Evolutionary conservation across 148 eudicot genomes (phyloP), one percentile per base, ranked within the genome.

Genomic region (Pouteria glomerata): DNA sequence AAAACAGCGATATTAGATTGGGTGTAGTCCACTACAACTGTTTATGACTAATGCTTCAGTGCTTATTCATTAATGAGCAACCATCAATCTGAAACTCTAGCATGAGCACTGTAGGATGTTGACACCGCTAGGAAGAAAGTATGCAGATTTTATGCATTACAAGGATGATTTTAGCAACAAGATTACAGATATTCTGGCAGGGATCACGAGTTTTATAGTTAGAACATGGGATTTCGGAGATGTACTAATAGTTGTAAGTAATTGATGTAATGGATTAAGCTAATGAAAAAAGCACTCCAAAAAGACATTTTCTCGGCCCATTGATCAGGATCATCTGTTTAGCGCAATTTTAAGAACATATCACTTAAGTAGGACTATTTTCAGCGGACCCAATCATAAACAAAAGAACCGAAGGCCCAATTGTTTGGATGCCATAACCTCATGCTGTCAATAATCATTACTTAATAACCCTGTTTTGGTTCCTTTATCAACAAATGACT

Each of bases 381-480:
- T 42, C 81, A n/a, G 81, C 52, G 85, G 74, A 77, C 87, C 89
- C 62, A 87, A 77, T 63, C 90, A 86, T 30, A 89, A 83, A 24
- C 69, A 27, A 47, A 56, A 66, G 19, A 30, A 64, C 42, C 5
- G 33, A 24, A 63, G 51, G 51, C 13, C 30, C 45, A 23, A 10
- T 63, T 24, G 5, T 27, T 4, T 50, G 53, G 7, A 66, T 63
- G 51, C 30, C 29, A 41, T 42, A 64, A 64, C 29, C n/a, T n/a
- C 11, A 64, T 24, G 29, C 52, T 42, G 12, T 30, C 31, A 64
- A 42, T 63, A 64, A 19, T 42, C 33, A 29, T 13, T 64, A 42
- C 33, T 64, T 19, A 4, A 14, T 2, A 64, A 64, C n/a, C 42
- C 51, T 42, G 42, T n/a, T 10, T 64, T 64, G 24, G 12, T 51